Conservation (phyloP, 2,329 filamentous ascomycete genomes). For the Trichoderma atroviride region DNA sequence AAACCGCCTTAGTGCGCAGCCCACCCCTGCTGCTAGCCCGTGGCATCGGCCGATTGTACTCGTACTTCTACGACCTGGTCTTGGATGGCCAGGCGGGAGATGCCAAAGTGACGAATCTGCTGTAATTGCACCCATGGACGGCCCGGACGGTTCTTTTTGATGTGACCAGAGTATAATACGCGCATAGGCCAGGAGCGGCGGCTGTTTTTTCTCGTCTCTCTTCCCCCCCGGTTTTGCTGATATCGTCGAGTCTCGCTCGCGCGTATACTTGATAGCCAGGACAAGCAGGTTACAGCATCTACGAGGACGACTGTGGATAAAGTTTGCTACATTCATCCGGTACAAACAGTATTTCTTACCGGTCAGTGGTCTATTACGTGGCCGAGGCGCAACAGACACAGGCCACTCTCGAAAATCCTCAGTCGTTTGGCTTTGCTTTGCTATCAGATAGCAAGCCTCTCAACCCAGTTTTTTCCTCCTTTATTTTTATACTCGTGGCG, state of each 20-base stretch:
- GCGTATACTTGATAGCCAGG: not conserved
- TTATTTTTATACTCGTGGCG: not conserved
- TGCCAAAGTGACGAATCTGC: not conserved
- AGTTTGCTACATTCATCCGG: not conserved
- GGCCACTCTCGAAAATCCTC: not conserved
- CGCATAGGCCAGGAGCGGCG: not conserved
- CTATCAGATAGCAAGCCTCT: not conserved
- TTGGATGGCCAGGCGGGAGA: not conserved
- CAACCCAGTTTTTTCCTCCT: not conserved
- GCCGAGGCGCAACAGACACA: not conserved
- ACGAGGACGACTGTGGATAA: not conserved
- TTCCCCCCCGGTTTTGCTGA: slow-evolving; percentile 18
- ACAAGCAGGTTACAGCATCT: not conserved
- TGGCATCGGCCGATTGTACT: not conserved
- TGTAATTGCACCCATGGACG: slow-evolving; percentile 22
- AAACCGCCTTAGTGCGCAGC: not conserved
- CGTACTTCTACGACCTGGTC: not conserved
- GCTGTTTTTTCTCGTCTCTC: not conserved
- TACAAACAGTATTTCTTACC: not conserved
- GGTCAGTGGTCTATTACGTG: not conserved
- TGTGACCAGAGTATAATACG: slow-evolving; percentile 17
- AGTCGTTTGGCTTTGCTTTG: not conserved
- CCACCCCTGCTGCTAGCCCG: not conserved
- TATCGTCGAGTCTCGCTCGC: not conserved
- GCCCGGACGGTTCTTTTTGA: slow-evolving; percentile 14